Percentiles rank a stretch among this genome's conserved stretches.
phyloP scores from a whole-genome alignment of 805 yeast genomes.

The Metschnikowia baotianmanensis region DNA sequence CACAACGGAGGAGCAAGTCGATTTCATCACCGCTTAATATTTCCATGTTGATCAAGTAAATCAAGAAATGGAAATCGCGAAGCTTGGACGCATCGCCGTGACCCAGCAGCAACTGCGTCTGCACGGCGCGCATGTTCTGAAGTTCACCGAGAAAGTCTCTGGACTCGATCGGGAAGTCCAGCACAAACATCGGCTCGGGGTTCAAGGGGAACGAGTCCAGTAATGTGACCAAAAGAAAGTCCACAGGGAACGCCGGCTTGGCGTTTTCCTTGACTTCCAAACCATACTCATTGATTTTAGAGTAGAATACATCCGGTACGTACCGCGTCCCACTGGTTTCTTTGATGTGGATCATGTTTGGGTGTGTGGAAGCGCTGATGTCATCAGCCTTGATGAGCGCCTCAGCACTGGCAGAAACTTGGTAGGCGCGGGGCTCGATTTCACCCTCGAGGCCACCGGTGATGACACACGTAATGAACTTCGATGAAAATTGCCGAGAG shows the following conservation, averaged over 20 bases:
- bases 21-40: conserved; percentile 59
- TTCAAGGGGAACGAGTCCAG: conserved; percentile 89
- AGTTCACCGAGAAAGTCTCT: conserved; percentile 71
- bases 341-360: conserved; percentile 79
- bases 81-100: conserved; percentile 30
- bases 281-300: conserved; percentile 82
- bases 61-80: conserved; percentile 76
- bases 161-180: conserved; percentile 72
- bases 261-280: conserved; percentile 76
- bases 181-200: conserved; percentile 50
- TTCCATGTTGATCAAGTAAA: conserved; percentile 54
- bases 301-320: conserved; percentile 92
- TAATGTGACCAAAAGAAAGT: conserved; percentile 66
- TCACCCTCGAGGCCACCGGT: conserved; percentile 88
- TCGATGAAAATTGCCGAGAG: conserved; percentile 71
- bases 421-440: conserved; percentile 88
- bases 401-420: conserved; percentile 84
- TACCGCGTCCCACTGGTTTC: conserved; percentile 71
- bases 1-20: conserved; percentile 46
- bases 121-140: conserved; percentile 61
- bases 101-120: conserved; percentile 45
- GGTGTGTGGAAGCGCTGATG: conserved; percentile 84
- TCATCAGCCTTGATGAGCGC: conserved; percentile 84
- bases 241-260: conserved; percentile 30
- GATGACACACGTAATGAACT: conserved; percentile 89